Evolutionary conservation across 139 green algal species (phyloP).

Genomic region (Coelastrella sp.): DNA sequence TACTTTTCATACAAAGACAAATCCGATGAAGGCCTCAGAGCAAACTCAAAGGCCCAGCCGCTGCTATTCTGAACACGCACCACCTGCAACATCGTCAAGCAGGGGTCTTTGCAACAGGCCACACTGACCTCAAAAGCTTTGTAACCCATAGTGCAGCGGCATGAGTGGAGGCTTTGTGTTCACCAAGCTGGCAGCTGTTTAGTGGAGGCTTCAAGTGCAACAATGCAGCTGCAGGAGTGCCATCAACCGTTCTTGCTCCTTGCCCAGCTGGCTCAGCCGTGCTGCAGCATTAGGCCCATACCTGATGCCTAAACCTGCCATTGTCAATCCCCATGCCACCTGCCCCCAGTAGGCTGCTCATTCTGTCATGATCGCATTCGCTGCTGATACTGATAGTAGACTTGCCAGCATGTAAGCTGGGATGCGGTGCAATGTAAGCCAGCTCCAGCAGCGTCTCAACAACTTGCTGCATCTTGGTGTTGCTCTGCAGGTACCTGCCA

Average conservation of each 20-base stretch:
- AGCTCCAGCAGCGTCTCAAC: conserved; percentile 70
- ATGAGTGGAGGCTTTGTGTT: too few relatives aligned
- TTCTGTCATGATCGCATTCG: conserved; percentile 49
- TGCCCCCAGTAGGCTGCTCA: conserved; percentile 44
- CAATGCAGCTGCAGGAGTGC: too few relatives aligned
- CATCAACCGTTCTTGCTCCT: too few relatives aligned
- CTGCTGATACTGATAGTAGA: conserved; percentile 44
- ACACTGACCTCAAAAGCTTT: too few relatives aligned
- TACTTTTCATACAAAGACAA: conserved; percentile 66
- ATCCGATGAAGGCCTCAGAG: conserved; percentile 54
- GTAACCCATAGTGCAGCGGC: too few relatives aligned
- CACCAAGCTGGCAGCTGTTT: too few relatives aligned
- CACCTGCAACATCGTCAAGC: conserved; percentile 29
- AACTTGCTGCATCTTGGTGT: conserved; percentile 47
- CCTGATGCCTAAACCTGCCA: conserved; percentile 17
- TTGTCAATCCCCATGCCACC: conserved; percentile 9
- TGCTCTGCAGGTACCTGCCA: conserved; percentile 22
- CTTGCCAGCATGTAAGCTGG: conserved; percentile 52
- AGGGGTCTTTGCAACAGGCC: background rate
- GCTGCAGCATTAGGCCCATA: background rate
- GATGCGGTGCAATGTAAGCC: conserved; percentile 59
- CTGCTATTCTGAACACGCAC: conserved; percentile 43
- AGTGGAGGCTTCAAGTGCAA: too few relatives aligned
- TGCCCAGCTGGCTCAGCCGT: too few relatives aligned
- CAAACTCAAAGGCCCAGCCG: conserved; percentile 59